Percentiles rank a stretch among this genome's conserved stretches.
phyloP scores from a whole-genome alignment of 2,329 filamentous ascomycete genomes.

The Uncinocarpus reesii region DNA sequence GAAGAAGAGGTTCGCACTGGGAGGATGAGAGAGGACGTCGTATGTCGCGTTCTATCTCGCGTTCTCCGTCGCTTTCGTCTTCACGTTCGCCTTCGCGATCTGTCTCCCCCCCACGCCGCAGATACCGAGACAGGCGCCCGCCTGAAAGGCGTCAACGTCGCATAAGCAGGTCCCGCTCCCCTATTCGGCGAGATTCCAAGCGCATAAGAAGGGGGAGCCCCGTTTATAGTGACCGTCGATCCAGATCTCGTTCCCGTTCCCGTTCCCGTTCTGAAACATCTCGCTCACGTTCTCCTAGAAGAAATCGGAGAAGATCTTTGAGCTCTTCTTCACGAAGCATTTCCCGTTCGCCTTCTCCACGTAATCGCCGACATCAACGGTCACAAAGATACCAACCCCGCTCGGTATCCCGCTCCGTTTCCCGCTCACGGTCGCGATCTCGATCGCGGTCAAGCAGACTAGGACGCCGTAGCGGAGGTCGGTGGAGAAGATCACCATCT shows the following conservation, averaged over 20 bases:
- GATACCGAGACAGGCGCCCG: slow-evolving; percentile 20
- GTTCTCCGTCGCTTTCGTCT: slow-evolving; percentile 25
- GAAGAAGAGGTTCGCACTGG: slow-evolving; percentile 25
- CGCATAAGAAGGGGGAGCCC: slow-evolving; percentile 30
- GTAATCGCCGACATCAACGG: slow-evolving; percentile 24
- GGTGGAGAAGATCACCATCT: slow-evolving; percentile 38
- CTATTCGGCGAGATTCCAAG: slow-evolving; percentile 28
- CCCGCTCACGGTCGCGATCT: slow-evolving; percentile 28
- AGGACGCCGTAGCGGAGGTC: slow-evolving; percentile 22
- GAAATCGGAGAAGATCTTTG: slow-evolving; percentile 34
- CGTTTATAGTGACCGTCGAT: slow-evolving; percentile 34
- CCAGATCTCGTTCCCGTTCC: slow-evolving; percentile 42
- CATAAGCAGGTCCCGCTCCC: slow-evolving; percentile 33
- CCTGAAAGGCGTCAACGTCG: slow-evolving; percentile 26
- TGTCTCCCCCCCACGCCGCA: slow-evolving; percentile 24
- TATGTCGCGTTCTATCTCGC: slow-evolving; percentile 26
- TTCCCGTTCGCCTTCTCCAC: slow-evolving; percentile 28
- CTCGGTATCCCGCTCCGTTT: slow-evolving; percentile 31
- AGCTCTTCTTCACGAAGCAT: slow-evolving; percentile 31
- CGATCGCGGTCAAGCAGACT: slow-evolving; percentile 29
- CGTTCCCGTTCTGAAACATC: slow-evolving; percentile 40
- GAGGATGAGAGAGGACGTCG: slow-evolving; percentile 31
- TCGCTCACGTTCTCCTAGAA: slow-evolving; percentile 48
- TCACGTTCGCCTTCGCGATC: slow-evolving; percentile 28
- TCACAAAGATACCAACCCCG: slow-evolving; percentile 20